Evolutionary conservation across 2,329 filamentous ascomycete species (phyloP), one percentile per base, ranked within the genome.

Genomic region (Amylocarpus encephaloides): DNA sequence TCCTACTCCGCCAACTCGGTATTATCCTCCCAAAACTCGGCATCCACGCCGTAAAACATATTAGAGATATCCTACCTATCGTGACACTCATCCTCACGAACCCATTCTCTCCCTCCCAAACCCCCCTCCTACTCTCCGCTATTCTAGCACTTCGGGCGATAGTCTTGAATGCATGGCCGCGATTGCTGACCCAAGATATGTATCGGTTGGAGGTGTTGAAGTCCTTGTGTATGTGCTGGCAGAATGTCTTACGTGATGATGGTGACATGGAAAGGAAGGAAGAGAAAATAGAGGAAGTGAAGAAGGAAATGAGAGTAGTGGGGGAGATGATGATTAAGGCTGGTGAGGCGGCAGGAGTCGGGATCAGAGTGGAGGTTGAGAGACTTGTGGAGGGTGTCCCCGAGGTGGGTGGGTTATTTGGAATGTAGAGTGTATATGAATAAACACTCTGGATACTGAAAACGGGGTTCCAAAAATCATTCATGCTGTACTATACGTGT

Each of bases 161-260:
- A 6, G 70, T 94, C 11, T 57, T 75, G 7, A 83, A 77, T 50
- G 80, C 79, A 50, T 91, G 88, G 82, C 85, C 86, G 10, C 74
- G 88, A 4, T 32, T 49, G 35, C 16, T 49, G 11, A 67, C 60
- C 6, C 59, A 64, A 4, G 39, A 80, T 6, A 12, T 16, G 30
- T 83, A 87, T 70, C 71, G 79, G 26, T 79, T 77, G 3, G 80
- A 86, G 52, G 69, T 92, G 5, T 65, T 89, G 41, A 78, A 77
- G 57, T 80, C 78, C 0, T 56, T 88, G 1, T 73, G 76, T 33
- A 63, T 80, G 1, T 85, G 81, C 64, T 88, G 82, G 82, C 64
- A 82, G 3, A 79, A 78, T n/a, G 7, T 32, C n/a, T n/a, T n/a
- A n/a, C n/a, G n/a, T n/a, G n/a, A n/a, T n/a, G 29, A 12, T 35